These are phyloP conservation scores for Lactarius sanguifluus DNA, from an alignment of 768 basidiomycete genomes.

Conservation along the genomic window DNA sequence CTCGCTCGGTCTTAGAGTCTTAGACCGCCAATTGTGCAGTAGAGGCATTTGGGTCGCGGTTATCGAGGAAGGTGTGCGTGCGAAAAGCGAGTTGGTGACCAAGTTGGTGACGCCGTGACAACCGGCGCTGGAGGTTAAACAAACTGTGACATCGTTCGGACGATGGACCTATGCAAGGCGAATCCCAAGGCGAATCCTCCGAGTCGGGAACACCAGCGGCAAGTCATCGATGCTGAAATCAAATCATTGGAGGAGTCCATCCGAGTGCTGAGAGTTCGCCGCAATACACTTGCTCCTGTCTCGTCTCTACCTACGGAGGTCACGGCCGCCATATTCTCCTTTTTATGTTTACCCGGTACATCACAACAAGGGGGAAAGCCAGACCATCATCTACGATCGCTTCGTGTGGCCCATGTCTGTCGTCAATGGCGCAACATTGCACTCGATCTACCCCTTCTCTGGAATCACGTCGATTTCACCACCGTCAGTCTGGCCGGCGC, in stretches of 20 bases:
- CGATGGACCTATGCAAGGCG: neutral
- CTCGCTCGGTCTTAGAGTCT: too few species aligned
- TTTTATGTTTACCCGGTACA: neutral
- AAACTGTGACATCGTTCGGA: too few species aligned
- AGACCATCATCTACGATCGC: neutral
- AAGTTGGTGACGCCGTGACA: too few species aligned
- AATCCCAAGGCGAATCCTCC: neutral
- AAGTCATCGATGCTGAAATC: neutral
- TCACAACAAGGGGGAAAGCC: neutral
- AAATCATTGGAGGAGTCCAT: neutral
- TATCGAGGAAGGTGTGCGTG: too few species aligned
- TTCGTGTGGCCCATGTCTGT: conserved; percentile 7
- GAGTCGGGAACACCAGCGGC: neutral
- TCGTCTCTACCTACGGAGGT: neutral
- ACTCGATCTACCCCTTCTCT: too few species aligned
- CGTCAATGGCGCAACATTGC: too few species aligned
- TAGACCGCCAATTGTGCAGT: too few species aligned
- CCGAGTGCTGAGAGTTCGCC: neutral
- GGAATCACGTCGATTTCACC: neutral
- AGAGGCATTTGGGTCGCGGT: too few species aligned
- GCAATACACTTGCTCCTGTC: neutral
- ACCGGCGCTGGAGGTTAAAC: too few species aligned
- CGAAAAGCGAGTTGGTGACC: too few species aligned
- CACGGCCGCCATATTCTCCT: neutral
- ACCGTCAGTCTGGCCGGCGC: neutral